Evolutionary conservation across 352 stramenopile genomes (phyloP).

Genomic region (Phytopythium kandeliae): DNA sequence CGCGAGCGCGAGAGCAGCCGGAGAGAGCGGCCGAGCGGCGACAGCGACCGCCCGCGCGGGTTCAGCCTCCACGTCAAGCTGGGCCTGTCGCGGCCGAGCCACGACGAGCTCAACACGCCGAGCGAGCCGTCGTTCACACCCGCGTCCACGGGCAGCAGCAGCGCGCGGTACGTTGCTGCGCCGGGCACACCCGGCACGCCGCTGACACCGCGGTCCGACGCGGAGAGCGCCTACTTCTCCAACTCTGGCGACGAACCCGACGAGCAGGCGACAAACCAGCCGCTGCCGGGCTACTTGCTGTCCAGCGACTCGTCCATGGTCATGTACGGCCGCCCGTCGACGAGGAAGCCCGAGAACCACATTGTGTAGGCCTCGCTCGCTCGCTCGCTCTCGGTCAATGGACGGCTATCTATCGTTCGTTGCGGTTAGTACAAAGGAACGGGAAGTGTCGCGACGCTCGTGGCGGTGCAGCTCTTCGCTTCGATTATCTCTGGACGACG

Average conservation of each 20-base stretch:
- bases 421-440: too few relatives aligned
- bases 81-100: slow-evolving; percentile 11
- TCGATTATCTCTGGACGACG: too few relatives aligned
- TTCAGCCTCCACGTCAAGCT: slow-evolving; percentile 67
- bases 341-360: slow-evolving; percentile 15
- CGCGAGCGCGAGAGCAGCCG: slow-evolving; percentile 33
- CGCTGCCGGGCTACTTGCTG: slow-evolving; percentile 26
- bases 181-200: slow-evolving; percentile 39
- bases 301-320: slow-evolving; percentile 47
- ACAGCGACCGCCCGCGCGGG: slow-evolving; percentile 22
- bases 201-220: slow-evolving; percentile 48
- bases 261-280: slow-evolving; percentile 22
- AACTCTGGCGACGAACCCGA: slow-evolving; percentile 26
- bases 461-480: too few relatives aligned
- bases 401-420: too few relatives aligned
- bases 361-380: slow-evolving; percentile 29
- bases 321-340: slow-evolving; percentile 51
- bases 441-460: too few relatives aligned
- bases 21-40: slow-evolving; percentile 21
- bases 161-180: slow-evolving; percentile 37
- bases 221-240: slow-evolving; percentile 56
- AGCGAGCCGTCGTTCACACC: slow-evolving; percentile 20
- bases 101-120: slow-evolving; percentile 3
- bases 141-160: slow-evolving; percentile 29
- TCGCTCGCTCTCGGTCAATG: too few relatives aligned